phyloP scores from a whole-genome alignment of 1,139 yeast species.

The Saccharomyces hybrid region DNA sequence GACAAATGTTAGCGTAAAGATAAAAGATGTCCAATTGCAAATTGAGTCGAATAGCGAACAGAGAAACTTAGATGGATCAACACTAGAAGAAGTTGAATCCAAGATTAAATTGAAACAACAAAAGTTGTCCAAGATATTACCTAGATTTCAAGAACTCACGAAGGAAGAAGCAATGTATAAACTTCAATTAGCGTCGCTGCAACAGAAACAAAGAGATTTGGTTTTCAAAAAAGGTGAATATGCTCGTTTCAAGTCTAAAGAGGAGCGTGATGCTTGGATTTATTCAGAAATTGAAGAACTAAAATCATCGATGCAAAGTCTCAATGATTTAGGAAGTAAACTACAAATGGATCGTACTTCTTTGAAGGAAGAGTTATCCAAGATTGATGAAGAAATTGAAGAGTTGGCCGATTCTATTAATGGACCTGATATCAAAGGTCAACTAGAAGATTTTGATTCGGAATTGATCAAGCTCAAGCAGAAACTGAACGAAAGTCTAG shows the following conservation, averaged over 20 bases:
- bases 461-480: conserved; percentile 35
- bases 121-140: conserved; percentile 37
- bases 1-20: conserved; percentile 32
- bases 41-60: conserved; percentile 26
- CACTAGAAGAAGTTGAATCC: conserved; percentile 28
- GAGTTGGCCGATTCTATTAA: conserved; percentile 35
- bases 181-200: conserved; percentile 39
- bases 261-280: conserved; percentile 70
- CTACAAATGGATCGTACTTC: not conserved
- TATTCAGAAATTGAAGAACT: conserved; percentile 40
- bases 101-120: conserved; percentile 39
- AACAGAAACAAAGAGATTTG: conserved; percentile 53
- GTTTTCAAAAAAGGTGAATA: conserved; percentile 71
- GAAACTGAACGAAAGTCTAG: conserved; percentile 44
- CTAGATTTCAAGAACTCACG: conserved; percentile 39
- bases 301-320: conserved; percentile 26
- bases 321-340: conserved; percentile 9
- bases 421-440: conserved; percentile 33
- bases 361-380: conserved; percentile 3
- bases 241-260: conserved; percentile 47
- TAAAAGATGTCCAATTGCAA: conserved; percentile 30
- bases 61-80: conserved; percentile 21
- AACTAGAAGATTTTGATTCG: conserved; percentile 28
- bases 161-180: conserved; percentile 39
- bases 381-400: conserved; percentile 27